Percentiles rank a stretch among this genome's conserved stretches.
These are phyloP conservation scores for Prunus mira DNA, from an alignment of 306 rosid species.

Conservation along the genomic window DNA sequence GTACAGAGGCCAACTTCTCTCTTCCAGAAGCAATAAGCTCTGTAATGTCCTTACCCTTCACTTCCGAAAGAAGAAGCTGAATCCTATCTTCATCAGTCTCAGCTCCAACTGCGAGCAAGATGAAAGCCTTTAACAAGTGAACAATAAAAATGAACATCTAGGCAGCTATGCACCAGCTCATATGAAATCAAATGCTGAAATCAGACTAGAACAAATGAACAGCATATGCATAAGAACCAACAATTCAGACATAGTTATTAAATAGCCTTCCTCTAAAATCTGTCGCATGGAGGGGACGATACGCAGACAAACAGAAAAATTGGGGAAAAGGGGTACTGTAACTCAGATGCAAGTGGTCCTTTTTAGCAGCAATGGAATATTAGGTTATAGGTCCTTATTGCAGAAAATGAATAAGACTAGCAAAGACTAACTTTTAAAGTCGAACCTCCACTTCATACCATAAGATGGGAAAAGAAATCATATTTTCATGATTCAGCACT, in stretches of 20 bases:
- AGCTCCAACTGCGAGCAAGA: conserved; percentile 50
- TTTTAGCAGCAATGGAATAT: neutral
- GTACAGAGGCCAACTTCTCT: conserved; percentile 72
- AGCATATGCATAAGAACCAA: neutral
- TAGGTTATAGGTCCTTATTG: neutral
- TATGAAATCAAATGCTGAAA: neutral
- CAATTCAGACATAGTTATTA: neutral
- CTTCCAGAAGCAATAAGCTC: conserved; percentile 73
- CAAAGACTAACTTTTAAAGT: neutral
- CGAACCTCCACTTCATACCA: neutral
- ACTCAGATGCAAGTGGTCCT: neutral
- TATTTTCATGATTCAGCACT: neutral
- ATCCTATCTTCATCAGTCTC: conserved; percentile 57
- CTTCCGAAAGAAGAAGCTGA: conserved; percentile 47
- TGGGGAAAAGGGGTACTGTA: neutral
- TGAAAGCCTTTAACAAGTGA: neutral
- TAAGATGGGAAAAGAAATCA: neutral
- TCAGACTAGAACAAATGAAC: neutral
- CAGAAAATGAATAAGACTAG: neutral
- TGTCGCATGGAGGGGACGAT: neutral
- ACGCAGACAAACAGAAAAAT: neutral
- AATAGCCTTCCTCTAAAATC: neutral
- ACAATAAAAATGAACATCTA: too few relatives aligned
- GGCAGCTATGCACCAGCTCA: neutral
- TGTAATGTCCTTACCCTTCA: conserved; percentile 60